Evolutionary conservation across 352 stramenopile species (phyloP).

Genomic region (Pilasporangium apinafurcum): DNA sequence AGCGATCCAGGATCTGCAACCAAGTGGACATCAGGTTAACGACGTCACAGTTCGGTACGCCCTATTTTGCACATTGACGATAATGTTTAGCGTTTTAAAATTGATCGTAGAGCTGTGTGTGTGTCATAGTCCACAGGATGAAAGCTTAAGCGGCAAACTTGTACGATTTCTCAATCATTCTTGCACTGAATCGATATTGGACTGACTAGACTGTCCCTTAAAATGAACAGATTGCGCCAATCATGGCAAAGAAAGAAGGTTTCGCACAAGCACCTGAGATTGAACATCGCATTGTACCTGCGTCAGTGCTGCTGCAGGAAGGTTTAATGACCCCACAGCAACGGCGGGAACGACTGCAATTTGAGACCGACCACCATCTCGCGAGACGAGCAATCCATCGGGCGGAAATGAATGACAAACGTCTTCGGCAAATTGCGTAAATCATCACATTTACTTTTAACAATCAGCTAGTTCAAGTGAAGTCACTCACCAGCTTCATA

Average conservation of each 20-base stretch:
- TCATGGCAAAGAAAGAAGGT: conserved; percentile 43
- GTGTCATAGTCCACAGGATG: conserved; percentile 3
- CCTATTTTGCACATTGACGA: not conserved
- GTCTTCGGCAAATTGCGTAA: conserved; percentile 71
- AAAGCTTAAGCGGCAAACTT: not conserved
- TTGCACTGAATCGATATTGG: too few relatives aligned
- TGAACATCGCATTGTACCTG: conserved; percentile 28
- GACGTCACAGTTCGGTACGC: conserved; percentile 7
- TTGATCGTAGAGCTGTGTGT: too few relatives aligned
- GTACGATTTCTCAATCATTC: conserved; percentile 6
- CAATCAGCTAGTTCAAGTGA: not conserved
- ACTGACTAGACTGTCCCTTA: too few relatives aligned
- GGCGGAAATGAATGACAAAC: conserved; percentile 50
- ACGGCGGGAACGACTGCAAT: conserved; percentile 56
- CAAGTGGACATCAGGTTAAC: conserved; percentile 10
- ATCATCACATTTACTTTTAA: not conserved
- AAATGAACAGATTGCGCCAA: conserved; percentile 30
- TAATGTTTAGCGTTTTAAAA: not conserved
- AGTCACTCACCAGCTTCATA: not conserved
- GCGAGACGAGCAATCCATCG: conserved; percentile 46
- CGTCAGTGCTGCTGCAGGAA: conserved; percentile 56
- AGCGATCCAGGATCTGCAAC: conserved; percentile 10
- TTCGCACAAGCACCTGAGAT: conserved; percentile 41
- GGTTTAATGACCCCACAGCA: conserved; percentile 67
- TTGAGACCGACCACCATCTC: conserved; percentile 49